Percentiles rank a stretch among this genome's conserved stretches.
Evolutionary conservation across 179 eudicot genomes (phyloP).

Genomic region (Camellia oleifera): DNA sequence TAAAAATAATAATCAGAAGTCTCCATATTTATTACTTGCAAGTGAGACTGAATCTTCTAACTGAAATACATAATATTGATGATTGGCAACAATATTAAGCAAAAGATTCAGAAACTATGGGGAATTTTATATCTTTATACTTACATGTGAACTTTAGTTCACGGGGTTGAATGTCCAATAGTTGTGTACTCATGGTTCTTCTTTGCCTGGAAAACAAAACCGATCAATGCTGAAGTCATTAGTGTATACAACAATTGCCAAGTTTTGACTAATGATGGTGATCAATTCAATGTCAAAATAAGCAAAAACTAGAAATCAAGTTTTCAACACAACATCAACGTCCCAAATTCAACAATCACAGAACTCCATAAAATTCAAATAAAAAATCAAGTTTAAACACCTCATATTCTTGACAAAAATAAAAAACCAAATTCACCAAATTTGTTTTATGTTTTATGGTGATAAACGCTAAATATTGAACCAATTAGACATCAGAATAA

Average conservation of each 20-base stretch:
- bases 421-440: conserved; percentile 11
- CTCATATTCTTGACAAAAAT: neutral
- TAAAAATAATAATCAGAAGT: conserved; percentile 4
- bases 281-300: neutral
- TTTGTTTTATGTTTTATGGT: neutral
- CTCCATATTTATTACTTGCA: neutral
- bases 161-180: conserved; percentile 56
- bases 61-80: neutral
- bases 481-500: too few species aligned
- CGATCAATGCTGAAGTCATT: neutral
- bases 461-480: too few species aligned
- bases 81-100: neutral
- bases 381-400: neutral
- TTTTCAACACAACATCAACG: neutral
- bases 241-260: neutral
- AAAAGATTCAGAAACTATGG: conserved; percentile 9
- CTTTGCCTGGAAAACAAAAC: conserved; percentile 14
- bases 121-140: conserved; percentile 13
- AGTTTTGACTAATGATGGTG: neutral
- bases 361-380: neutral
- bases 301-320: neutral
- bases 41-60: neutral
- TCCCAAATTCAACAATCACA: neutral
- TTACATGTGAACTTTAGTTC: conserved; percentile 58
- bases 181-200: conserved; percentile 39